Percentiles rank a stretch among this genome's conserved stretches.
These are phyloP conservation scores for Dothistroma septosporum DNA, from an alignment of 2,329 filamentous ascomycete genomes.

Conservation along the genomic window DNA sequence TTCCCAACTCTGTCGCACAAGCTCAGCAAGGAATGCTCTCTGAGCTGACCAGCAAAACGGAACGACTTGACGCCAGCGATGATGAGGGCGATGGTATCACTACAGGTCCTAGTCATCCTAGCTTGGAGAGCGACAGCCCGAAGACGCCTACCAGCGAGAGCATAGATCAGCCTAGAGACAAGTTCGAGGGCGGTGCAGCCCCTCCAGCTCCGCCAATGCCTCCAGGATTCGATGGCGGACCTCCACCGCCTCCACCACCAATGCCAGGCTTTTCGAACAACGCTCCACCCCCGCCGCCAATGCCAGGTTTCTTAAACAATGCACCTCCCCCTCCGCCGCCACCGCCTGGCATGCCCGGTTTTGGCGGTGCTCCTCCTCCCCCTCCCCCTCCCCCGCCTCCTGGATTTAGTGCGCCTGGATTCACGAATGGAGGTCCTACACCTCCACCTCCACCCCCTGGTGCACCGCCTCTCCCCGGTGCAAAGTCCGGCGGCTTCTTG, in stretches of 20 bases:
- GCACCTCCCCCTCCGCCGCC: slow-evolving; percentile 41
- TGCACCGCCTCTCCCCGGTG: slow-evolving; percentile 58
- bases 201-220: slow-evolving; percentile 48
- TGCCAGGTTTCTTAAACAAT: slow-evolving; percentile 39
- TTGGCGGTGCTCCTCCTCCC: slow-evolving; percentile 38
- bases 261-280: slow-evolving; percentile 46
- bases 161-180: slow-evolving; percentile 40
- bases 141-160: slow-evolving; percentile 58
- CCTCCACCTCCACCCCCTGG: slow-evolving; percentile 61
- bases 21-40: slow-evolving; percentile 55
- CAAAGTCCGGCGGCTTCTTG: slow-evolving; percentile 67
- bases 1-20: slow-evolving; percentile 56
- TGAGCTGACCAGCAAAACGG: slow-evolving; percentile 74
- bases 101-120: slow-evolving; percentile 71
- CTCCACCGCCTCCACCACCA: slow-evolving; percentile 42
- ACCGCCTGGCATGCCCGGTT: slow-evolving; percentile 38
- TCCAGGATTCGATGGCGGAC: slow-evolving; percentile 38
- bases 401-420: slow-evolving; percentile 41
- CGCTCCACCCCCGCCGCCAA: slow-evolving; percentile 42
- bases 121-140: slow-evolving; percentile 66
- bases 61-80: slow-evolving; percentile 68
- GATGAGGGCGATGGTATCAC: slow-evolving; percentile 67
- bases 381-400: slow-evolving; percentile 47
- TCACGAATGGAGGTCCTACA: slow-evolving; percentile 49
- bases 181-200: slow-evolving; percentile 38